Conservation (phyloP, 1,284 basidiomycete genomes). For the Tausonia pullulans region DNA sequence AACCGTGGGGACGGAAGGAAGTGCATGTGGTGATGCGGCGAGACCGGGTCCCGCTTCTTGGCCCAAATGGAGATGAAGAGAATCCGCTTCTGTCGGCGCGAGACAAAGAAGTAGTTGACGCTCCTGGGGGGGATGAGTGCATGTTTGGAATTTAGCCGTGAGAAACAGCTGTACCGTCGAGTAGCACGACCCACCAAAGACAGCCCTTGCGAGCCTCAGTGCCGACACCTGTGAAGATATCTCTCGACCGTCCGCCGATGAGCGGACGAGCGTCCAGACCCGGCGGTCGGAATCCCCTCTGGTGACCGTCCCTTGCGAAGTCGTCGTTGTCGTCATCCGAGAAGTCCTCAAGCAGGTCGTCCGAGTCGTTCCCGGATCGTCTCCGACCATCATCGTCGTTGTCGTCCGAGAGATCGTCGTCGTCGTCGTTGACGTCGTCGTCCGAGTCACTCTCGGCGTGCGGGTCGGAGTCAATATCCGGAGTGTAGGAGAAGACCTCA, state of each 20-base stretch:
- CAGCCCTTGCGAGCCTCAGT: neutral
- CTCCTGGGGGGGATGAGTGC: neutral
- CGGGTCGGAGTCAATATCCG: constrained; percentile 89
- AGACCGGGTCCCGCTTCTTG: constrained; percentile 9
- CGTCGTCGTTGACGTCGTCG: constrained; percentile 48
- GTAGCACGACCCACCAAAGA: constrained; percentile 1
- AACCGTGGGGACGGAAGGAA: too few relatives aligned
- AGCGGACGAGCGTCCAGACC: constrained; percentile 6
- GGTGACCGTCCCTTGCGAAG: neutral
- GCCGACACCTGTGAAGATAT: too few relatives aligned
- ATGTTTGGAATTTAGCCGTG: neutral
- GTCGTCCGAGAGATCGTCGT: constrained; percentile 49
- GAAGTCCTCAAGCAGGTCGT: too few relatives aligned
- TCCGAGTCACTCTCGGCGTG: constrained; percentile 73
- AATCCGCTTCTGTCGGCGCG: constrained; percentile 62
- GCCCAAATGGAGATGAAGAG: constrained; percentile 67
- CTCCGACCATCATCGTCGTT: constrained; percentile 23
- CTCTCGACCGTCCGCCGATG: neutral
- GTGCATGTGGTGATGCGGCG: neutral
- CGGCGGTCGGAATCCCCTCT: constrained; percentile 8
- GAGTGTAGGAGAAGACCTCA: constrained; percentile 90
- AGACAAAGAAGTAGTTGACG: constrained; percentile 18
- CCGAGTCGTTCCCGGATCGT: constrained; percentile 22
- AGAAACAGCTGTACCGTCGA: too few relatives aligned
- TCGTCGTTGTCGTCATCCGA: neutral